Base-by-base conservation (phyloP, 2,329 filamentous ascomycete genomes). In the Pezicula neosporulosa region DNA sequence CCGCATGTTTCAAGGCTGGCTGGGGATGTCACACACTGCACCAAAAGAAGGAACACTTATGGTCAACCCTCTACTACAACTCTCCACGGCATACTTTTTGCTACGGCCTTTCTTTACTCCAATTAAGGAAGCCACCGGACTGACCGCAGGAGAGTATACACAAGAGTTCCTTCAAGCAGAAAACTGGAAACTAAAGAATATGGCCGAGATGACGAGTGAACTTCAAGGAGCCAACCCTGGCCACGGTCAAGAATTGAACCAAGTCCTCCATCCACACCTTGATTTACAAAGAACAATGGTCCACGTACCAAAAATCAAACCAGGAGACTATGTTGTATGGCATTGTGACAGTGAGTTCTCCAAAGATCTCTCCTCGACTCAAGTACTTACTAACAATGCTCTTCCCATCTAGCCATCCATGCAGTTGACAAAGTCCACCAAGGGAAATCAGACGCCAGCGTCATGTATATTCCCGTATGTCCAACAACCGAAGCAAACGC, bases 1-100 rank as follows among this genome's bases (percentile, higher is more conserved):
- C 70, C 81, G 93, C 37, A 87, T 90, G 78, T 93, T 89, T 68
- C 92, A 97, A 70, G 92, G 90, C 16, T 97, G 92, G 92, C 69
- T 97, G 48, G 82, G 81, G 53, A 86, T 97, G 78, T 90, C 86
- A 52, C 72, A 75, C n/a, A 86, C 83, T 0, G 83, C 77, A 0
- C 88, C 89, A 0, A 77, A 77, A 5, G 85, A 96, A 70, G 92
- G 92, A 1, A 94, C 91, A 0, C 70, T 97, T 48, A 77, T 89
- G 41, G 87, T 96, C 2, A 92, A 92, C 61, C 92, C 92, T 0
- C 74, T 95, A 48, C 71, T 94, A 43, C 79, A 80, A 56, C 80
- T 89, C 49, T 83, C 89, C 0, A 94, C 88, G 0, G 85, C 87
- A 0, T 97, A 97, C 63, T 80, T 85, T 41, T 77, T 97, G 0